Conservation (phyloP, 495 filamentous ascomycete species). For the Penicillium ochrochloron region DNA sequence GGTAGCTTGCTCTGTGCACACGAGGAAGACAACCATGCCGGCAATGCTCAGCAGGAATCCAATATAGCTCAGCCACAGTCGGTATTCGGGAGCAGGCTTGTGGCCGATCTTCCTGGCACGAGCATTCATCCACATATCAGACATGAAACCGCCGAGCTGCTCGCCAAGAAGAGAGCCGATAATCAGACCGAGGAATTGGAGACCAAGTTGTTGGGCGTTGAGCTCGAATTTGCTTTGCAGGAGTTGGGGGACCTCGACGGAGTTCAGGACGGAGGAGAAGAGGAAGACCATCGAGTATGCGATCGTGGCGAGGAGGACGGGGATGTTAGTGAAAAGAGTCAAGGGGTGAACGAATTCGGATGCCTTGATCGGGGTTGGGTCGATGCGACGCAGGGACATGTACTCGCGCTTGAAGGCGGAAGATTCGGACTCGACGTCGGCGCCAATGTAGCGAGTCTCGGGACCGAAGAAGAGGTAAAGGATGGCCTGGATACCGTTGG, state of each 20-base stretch:
- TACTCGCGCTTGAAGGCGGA: constrained; percentile 51
- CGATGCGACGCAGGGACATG: constrained; percentile 50
- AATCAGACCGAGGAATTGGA: constrained; percentile 59
- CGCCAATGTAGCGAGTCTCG: constrained; percentile 58
- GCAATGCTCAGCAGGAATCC: constrained; percentile 53
- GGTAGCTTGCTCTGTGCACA: constrained; percentile 48
- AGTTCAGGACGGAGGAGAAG: constrained; percentile 51
- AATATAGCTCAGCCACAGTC: constrained; percentile 59
- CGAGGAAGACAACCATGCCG: constrained; percentile 56
- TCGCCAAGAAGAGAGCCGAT: constrained; percentile 60
- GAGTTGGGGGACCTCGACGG: constrained; percentile 60
- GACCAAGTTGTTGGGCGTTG: constrained; percentile 56
- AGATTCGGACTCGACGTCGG: constrained; percentile 26
- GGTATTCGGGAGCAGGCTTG: constrained; percentile 46
- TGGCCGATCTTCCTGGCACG: constrained; percentile 37
- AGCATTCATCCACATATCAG: constrained; percentile 57
- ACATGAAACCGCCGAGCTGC: constrained; percentile 55
- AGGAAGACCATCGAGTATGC: constrained; percentile 59
- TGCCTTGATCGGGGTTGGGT: constrained; percentile 48
- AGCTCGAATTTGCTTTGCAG: constrained; percentile 56
- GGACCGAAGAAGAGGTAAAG: constrained; percentile 60
- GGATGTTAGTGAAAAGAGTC: constrained; percentile 44
- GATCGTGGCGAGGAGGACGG: constrained; percentile 51
- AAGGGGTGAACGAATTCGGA: constrained; percentile 55
- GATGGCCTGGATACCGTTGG: constrained; percentile 56